Conservation (phyloP, 495 filamentous ascomycete species). For the Penicillium robsamsonii region DNA sequence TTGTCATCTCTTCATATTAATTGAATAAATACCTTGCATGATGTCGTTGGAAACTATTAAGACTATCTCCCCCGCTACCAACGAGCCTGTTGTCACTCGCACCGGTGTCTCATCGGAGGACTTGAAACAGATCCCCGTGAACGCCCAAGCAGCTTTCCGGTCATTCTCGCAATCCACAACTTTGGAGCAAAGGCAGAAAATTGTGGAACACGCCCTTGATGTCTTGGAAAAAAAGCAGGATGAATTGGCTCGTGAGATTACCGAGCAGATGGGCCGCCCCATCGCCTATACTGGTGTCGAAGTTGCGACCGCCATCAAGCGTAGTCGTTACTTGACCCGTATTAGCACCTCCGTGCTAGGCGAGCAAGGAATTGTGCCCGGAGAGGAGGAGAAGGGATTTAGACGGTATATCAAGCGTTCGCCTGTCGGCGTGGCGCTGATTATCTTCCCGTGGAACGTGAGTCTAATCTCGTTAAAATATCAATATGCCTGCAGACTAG, state of each 20-base stretch:
- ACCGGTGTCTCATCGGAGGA: constrained; percentile 66
- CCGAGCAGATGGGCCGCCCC: constrained; percentile 91
- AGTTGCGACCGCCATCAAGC: constrained; percentile 73
- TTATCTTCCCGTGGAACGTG: constrained; percentile 96
- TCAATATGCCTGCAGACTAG: constrained; percentile 8
- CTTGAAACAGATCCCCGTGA: constrained; percentile 60
- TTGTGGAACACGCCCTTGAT: constrained; percentile 71
- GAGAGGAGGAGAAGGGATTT: constrained; percentile 81
- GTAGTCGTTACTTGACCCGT: constrained; percentile 77
- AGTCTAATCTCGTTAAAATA: constrained; percentile 28
- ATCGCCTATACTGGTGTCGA: constrained; percentile 82
- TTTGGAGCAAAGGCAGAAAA: constrained; percentile 66
- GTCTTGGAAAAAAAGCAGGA: constrained; percentile 67
- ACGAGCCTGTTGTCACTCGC: constrained; percentile 71
- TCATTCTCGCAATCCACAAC: constrained; percentile 62
- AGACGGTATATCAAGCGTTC: constrained; percentile 83
- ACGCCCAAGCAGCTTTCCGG: constrained; percentile 68
- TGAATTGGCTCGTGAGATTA: constrained; percentile 79
- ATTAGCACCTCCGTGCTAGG: constrained; percentile 68
- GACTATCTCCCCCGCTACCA: constrained; percentile 86
- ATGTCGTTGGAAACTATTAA: constrained; percentile 82
- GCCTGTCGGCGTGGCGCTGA: constrained; percentile 77
- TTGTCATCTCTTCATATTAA: constrained; percentile 3
- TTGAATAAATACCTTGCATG: constrained; percentile 17
- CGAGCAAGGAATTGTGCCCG: constrained; percentile 54